These are phyloP conservation scores for Aspergillus pseudoviridinutans DNA, from an alignment of 2,329 filamentous ascomycete species.

Conservation along the genomic window DNA sequence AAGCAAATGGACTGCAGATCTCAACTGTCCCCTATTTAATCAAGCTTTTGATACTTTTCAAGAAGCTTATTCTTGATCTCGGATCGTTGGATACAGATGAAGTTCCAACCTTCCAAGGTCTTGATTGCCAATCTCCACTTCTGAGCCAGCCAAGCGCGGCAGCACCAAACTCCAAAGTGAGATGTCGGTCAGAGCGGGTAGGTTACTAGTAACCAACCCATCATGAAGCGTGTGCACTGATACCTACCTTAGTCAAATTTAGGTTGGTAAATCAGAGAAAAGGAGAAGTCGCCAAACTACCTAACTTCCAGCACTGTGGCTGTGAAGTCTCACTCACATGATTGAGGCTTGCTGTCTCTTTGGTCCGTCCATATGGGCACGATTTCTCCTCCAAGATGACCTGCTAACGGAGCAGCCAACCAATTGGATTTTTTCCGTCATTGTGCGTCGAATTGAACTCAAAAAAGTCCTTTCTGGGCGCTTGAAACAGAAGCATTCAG, in stretches of 20 bases:
- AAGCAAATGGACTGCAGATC: not conserved
- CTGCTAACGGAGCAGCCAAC: not conserved
- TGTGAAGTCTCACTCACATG: constrained; percentile 5
- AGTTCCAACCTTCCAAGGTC: not conserved
- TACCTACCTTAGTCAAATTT: not conserved
- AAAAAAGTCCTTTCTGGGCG: not conserved
- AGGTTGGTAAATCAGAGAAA: not conserved
- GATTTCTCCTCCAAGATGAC: not conserved
- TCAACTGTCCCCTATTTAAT: not conserved
- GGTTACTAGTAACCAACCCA: not conserved
- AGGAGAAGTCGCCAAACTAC: not conserved
- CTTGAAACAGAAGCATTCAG: not conserved
- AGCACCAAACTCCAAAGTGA: not conserved
- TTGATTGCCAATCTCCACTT: not conserved
- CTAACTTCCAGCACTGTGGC: constrained; percentile 1
- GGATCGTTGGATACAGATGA: not conserved
- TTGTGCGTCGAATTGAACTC: not conserved
- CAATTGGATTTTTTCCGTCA: constrained; percentile 7
- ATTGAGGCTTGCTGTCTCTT: constrained; percentile 7
- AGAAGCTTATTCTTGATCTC: not conserved
- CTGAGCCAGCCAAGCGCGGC: not conserved
- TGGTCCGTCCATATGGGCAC: constrained; percentile 1
- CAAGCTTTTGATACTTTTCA: not conserved
- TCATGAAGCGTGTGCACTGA: not conserved
- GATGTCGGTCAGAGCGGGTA: not conserved